A percentile compares a stretch with the other conserved stretches of the same genome.
Evolutionary conservation across 2,329 filamentous ascomycete species (phyloP).

Genomic region (Colletotrichum sp.): DNA sequence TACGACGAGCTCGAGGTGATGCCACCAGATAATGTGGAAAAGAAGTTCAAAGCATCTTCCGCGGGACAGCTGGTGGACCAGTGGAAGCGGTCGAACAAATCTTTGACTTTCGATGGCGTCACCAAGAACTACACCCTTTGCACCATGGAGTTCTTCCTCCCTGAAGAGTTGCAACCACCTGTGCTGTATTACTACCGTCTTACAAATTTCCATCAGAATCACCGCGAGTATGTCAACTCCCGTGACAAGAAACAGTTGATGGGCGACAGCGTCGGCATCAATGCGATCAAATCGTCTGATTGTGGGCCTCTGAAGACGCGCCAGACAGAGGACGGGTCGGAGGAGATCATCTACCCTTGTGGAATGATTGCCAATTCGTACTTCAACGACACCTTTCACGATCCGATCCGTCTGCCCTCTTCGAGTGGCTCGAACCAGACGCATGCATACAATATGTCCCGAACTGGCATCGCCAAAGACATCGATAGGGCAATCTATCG

Average conservation of each 20-base stretch:
- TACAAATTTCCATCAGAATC: background rate
- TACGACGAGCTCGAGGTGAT: conserved; percentile 1
- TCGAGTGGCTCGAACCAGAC: background rate
- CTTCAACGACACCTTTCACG: background rate
- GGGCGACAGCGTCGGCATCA: background rate
- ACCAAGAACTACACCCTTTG: background rate
- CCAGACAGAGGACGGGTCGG: background rate
- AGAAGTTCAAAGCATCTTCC: background rate
- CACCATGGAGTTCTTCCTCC: background rate
- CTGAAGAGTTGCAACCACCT: background rate
- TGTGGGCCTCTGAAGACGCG: background rate
- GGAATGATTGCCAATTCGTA: background rate
- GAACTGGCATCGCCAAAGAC: background rate
- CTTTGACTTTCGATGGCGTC: background rate
- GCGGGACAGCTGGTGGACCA: background rate
- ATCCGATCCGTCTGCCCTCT: background rate
- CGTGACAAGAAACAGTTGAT: background rate
- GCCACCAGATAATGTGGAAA: background rate
- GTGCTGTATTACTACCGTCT: background rate
- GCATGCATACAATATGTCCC: background rate
- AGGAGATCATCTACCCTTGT: background rate
- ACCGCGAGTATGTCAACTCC: background rate
- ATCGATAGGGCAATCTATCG: background rate
- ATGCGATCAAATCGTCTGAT: background rate
- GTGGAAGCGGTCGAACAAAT: background rate